Evolutionary conservation across 2,329 filamentous ascomycete genomes (phyloP).

Genomic region (Scedosporium boydii): DNA sequence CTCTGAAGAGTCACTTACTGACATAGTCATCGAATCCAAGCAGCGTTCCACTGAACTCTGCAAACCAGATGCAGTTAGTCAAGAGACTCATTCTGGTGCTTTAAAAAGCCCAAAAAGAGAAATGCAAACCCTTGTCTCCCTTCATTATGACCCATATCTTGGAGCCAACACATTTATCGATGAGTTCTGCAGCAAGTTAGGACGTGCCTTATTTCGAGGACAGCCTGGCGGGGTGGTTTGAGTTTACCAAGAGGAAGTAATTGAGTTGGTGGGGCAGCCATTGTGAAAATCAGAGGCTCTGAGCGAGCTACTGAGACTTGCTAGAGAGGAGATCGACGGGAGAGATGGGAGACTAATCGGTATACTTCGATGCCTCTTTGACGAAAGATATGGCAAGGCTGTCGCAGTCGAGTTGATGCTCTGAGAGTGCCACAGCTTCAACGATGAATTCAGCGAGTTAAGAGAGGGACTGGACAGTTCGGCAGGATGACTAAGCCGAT

Average conservation of each 20-base stretch:
- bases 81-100: constrained; percentile 8
- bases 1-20: constrained; percentile 57
- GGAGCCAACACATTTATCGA: constrained; percentile 97
- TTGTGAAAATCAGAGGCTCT: constrained; percentile 20
- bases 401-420: no score
- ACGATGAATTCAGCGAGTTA: no score
- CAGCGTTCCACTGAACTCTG: constrained; percentile 92
- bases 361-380: neutral
- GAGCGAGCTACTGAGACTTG: neutral
- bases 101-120: neutral
- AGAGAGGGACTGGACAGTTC: no score
- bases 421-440: no score
- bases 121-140: constrained; percentile 75
- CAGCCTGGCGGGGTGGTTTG: neutral
- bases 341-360: neutral
- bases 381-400: neutral
- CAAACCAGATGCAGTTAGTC: constrained; percentile 3
- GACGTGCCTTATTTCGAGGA: neutral
- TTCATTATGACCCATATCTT: constrained; percentile 99
- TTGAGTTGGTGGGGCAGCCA: constrained; percentile 51
- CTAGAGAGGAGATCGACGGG: neutral
- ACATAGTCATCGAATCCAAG: constrained; percentile 99
- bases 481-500: no score
- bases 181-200: constrained; percentile 60
- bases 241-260: constrained; percentile 58